Evolutionary conservation across 768 basidiomycete species (phyloP).

Genomic region (Calocybe indica): DNA sequence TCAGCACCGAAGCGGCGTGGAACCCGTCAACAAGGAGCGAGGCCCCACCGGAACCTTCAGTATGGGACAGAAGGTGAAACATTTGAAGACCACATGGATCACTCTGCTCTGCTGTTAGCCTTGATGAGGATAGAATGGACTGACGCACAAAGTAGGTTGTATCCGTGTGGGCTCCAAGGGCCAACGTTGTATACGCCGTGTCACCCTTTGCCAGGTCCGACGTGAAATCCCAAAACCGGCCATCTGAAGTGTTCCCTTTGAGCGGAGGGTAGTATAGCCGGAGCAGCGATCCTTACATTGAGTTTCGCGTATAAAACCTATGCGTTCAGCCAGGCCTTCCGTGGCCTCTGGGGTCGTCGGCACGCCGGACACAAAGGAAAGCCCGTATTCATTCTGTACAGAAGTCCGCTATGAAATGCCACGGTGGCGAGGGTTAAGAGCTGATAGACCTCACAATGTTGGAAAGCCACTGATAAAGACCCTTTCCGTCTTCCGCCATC

Average conservation of each 20-base stretch:
- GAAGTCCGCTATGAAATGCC: constrained; percentile 1
- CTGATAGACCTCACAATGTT: constrained; percentile 56
- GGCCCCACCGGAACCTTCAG: constrained; percentile 76
- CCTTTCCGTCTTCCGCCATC: constrained; percentile 59
- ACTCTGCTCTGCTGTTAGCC: constrained; percentile 41
- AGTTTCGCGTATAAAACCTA: constrained; percentile 88
- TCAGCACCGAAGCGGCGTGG: constrained; percentile 79
- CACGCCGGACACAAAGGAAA: constrained; percentile 81
- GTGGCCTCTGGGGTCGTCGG: constrained; percentile 81
- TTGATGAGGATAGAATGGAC: background rate
- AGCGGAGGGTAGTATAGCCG: constrained; percentile 1
- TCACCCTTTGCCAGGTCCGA: constrained; percentile 88
- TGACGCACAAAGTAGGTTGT: constrained; percentile 59
- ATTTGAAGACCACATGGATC: constrained; percentile 95
- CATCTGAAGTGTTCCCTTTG: constrained; percentile 45
- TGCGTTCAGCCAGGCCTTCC: constrained; percentile 66
- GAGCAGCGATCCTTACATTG: constrained; percentile 28
- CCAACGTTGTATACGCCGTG: constrained; percentile 88
- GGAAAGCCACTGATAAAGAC: constrained; percentile 75
- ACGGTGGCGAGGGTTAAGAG: background rate
- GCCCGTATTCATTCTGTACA: constrained; percentile 75
- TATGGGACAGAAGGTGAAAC: constrained; percentile 87
- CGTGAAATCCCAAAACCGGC: constrained; percentile 96
- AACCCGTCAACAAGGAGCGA: constrained; percentile 96
- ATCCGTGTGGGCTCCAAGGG: constrained; percentile 77